A percentile compares a stretch with the other conserved stretches of the same genome.
phyloP scores from a whole-genome alignment of 2,329 filamentous ascomycete genomes.

The Diaporthe batatas region DNA sequence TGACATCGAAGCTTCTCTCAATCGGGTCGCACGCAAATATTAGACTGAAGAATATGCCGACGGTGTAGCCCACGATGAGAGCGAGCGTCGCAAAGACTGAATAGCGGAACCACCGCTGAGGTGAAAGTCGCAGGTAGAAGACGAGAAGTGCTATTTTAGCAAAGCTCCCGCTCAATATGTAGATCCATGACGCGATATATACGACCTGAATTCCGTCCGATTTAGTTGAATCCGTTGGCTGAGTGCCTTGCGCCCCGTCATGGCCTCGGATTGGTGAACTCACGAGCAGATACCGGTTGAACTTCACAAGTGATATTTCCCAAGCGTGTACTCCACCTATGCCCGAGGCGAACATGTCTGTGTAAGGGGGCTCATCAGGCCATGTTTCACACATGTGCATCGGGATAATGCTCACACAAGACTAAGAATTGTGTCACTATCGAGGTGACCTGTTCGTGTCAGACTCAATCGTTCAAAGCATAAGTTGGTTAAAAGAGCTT shows the following conservation, averaged over 20 bases:
- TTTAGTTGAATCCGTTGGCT: background rate
- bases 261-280: background rate
- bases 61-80: slow-evolving; percentile 50
- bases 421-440: slow-evolving; percentile 19
- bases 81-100: slow-evolving; percentile 49
- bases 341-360: slow-evolving; percentile 49
- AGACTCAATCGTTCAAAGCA: background rate
- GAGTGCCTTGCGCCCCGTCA: accelerated
- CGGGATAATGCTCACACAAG: background rate
- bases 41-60: slow-evolving; percentile 52
- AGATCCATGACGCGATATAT: slow-evolving; percentile 49
- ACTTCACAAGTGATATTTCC: slow-evolving; percentile 49
- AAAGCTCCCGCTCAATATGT: slow-evolving; percentile 52
- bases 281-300: slow-evolving; percentile 47
- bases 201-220: slow-evolving; percentile 43
- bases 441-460: slow-evolving; percentile 37
- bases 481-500: slow-evolving; percentile 46
- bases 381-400: background rate
- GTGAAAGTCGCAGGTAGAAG: slow-evolving; percentile 55
- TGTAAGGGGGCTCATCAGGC: background rate
- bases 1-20: slow-evolving; percentile 50
- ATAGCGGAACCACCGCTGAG: slow-evolving; percentile 51
- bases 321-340: slow-evolving; percentile 50
- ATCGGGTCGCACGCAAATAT: slow-evolving; percentile 56
- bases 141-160: slow-evolving; percentile 56